Base-by-base conservation (phyloP, 352 stramenopile species). In the Peronospora belbahrii region DNA sequence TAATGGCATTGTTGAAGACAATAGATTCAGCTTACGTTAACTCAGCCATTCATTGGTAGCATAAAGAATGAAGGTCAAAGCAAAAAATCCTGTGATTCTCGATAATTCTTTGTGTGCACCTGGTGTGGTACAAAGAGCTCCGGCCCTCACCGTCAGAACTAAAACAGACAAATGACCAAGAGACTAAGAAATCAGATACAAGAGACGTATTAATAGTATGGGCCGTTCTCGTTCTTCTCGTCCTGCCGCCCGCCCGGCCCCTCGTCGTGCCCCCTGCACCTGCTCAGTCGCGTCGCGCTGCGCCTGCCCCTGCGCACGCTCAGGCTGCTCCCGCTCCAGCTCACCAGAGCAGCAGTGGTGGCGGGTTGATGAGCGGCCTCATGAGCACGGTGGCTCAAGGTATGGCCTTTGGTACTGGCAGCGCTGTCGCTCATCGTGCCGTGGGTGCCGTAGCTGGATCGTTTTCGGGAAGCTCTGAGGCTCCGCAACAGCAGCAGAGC, bases 401-500 rank as follows among this genome's bases (percentile, higher is more conserved):
- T 52, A 98, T 98, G 88, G 95, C 94, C n/a, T 98, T 98, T 65
- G 95, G 95, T 60, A 98, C 91, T 39, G 95, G 95, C 55, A 97
- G 83, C 42, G 91, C 93, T 24, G 96, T 98, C 51, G 95, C 94
- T 13, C 95, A 98, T 65, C 89, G 85, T 40, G 94, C 78, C 3
- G 83, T 92, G n/a, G 76, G 78, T 25, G 81, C 80, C 42, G 81
- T 85, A 20, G 77, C 72, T 11, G 64, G 66, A 49, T 87, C 77
- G 58, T 72, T 94, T 50, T 64, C 66, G 23, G 73, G 83, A 22
- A 48, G 72, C 40, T 77, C 66, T 43, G 70, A 84, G 20, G 63
- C 62, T 6, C 61, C 74, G 13, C 20, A 42, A 9, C 24, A 27
- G 5, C 2, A 27, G 19, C 56, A 70, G 50, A 67, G n/a, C 62